Percentiles rank a stretch among this genome's conserved stretches.
phyloP scores from a whole-genome alignment of 2,329 filamentous ascomycete species.

The Paracoccidioides brasiliensis region DNA sequence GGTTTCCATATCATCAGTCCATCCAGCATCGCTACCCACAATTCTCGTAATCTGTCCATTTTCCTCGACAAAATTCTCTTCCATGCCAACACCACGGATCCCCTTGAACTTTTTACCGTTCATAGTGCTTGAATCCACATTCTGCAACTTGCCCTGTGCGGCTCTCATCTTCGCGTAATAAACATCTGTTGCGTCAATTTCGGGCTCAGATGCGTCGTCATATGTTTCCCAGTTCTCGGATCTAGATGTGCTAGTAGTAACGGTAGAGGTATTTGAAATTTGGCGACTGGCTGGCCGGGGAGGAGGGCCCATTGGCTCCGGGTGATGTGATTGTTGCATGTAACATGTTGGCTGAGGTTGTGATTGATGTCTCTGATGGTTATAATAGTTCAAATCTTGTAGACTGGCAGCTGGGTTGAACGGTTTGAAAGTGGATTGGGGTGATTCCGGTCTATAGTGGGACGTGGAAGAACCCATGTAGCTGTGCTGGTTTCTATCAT shows the following conservation, averaged over 20 bases:
- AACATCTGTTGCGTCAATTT: slow-evolving; percentile 59
- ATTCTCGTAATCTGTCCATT: slow-evolving; percentile 34
- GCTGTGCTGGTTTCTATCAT: slow-evolving; percentile 45
- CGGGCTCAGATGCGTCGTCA: slow-evolving; percentile 65
- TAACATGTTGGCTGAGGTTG: slow-evolving; percentile 20
- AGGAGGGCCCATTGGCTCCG: slow-evolving; percentile 15
- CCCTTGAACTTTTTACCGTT: slow-evolving; percentile 33
- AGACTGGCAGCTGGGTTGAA: slow-evolving; percentile 27
- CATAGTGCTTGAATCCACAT: slow-evolving; percentile 17
- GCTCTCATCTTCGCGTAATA: slow-evolving; percentile 70
- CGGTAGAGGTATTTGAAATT: slow-evolving; percentile 56
- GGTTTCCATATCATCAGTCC: slow-evolving; percentile 39
- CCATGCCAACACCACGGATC: slow-evolving; percentile 35
- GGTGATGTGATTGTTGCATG: slow-evolving; percentile 13
- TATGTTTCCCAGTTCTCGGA: slow-evolving; percentile 99
- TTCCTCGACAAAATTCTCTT: slow-evolving; percentile 28
- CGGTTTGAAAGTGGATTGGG: slow-evolving; percentile 30
- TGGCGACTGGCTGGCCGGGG: slow-evolving; percentile 44
- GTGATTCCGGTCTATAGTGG: slow-evolving; percentile 26
- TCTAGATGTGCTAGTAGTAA: slow-evolving; percentile 55
- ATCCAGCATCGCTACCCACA: slow-evolving; percentile 40
- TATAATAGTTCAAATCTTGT: slow-evolving; percentile 17
- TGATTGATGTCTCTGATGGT: slow-evolving; percentile 14
- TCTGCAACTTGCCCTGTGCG: slow-evolving; percentile 46
- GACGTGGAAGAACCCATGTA: slow-evolving; percentile 34